Percentiles rank a stretch among this genome's conserved stretches.
These are phyloP conservation scores for Corymbia maculata DNA, from an alignment of 345 rosid genomes.

Conservation along the genomic window DNA sequence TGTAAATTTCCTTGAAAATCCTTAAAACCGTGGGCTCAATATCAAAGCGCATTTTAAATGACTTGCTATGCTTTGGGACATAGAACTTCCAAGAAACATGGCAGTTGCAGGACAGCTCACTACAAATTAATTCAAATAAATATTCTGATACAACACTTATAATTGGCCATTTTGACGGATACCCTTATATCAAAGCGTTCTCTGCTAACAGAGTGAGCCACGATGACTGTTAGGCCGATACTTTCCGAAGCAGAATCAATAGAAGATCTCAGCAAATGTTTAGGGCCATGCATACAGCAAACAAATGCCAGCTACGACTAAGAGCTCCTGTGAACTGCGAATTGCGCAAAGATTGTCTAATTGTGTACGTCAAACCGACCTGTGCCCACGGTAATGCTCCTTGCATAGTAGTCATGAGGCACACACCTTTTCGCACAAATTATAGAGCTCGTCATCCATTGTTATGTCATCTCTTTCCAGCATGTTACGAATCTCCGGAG, in stretches of 20 bases:
- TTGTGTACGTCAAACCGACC: background rate
- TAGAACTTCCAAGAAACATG: background rate
- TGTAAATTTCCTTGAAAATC: no score
- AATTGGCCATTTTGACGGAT: background rate
- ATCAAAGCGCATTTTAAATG: background rate
- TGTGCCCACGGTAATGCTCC: background rate
- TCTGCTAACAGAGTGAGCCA: background rate
- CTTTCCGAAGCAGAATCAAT: background rate
- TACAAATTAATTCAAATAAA: background rate
- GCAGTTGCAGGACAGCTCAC: background rate
- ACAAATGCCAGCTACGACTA: background rate
- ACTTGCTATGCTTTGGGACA: background rate
- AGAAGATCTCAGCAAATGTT: background rate
- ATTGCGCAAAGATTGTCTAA: background rate
- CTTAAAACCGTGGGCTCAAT: no score
- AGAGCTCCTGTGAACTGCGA: background rate
- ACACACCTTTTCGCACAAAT: constrained; percentile 40
- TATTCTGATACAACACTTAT: background rate
- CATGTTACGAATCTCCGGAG: constrained; percentile 53
- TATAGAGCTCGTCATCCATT: constrained; percentile 34
- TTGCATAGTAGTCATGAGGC: background rate
- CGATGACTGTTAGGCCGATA: background rate
- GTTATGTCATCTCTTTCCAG: no score
- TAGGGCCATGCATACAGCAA: background rate
- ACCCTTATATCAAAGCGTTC: background rate